These are phyloP conservation scores for Pezicula radicicola DNA, from an alignment of 2,329 filamentous ascomycete genomes.

Conservation along the genomic window DNA sequence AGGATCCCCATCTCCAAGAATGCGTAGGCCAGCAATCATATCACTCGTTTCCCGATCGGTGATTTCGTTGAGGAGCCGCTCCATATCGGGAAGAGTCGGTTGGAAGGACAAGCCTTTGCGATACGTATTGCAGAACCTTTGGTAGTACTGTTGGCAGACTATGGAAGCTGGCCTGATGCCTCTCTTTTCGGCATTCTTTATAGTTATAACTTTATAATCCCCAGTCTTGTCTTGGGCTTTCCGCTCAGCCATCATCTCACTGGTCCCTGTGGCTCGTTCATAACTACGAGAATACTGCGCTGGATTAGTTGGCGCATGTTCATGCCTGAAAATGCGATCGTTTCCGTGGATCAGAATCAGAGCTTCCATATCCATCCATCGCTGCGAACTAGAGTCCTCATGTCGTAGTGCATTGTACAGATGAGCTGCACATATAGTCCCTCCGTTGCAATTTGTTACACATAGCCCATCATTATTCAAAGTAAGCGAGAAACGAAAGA, in stretches of 20 bases:
- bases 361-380: constrained; percentile 15
- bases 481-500: constrained; percentile 10
- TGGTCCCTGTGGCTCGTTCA: constrained; percentile 5
- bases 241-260: constrained; percentile 3
- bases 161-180: constrained; percentile 7
- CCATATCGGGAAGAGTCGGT: constrained; percentile 5
- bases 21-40: background rate
- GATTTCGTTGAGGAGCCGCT: constrained; percentile 3
- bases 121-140: background rate
- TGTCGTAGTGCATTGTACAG: constrained; percentile 14
- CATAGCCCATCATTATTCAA: constrained; percentile 10
- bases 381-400: constrained; percentile 1
- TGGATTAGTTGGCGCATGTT: constrained; percentile 1
- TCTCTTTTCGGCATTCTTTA: background rate
- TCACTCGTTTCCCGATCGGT: background rate
- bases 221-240: background rate
- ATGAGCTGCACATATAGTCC: constrained; percentile 8
- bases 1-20: background rate
- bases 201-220: background rate
- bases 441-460: constrained; percentile 5
- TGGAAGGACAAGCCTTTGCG: background rate
- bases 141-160: background rate
- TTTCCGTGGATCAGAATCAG: constrained; percentile 11
- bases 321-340: constrained; percentile 5
- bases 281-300: constrained; percentile 2